Evolutionary conservation across 345 rosid species (phyloP), one percentile per base, ranked within the genome.

Genomic region (Pseudoturritis turrita): DNA sequence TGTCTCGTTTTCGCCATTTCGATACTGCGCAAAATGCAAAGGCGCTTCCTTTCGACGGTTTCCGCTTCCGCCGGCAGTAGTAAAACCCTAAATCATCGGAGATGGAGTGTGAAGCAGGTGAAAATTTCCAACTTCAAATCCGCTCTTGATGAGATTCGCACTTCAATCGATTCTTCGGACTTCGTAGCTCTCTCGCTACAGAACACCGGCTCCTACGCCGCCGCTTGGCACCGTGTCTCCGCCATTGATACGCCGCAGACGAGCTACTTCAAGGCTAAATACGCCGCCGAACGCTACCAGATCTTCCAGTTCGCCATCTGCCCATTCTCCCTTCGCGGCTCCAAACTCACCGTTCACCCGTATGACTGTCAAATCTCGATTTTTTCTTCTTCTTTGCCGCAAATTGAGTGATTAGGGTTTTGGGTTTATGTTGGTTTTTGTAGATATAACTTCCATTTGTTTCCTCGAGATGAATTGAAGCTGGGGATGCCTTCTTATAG

Each of bases 381-480:
- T 18, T 14, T 1, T 26, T 33, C 28, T 40, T 46, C 50, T 4
- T 56, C 65, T 41, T 8, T 15, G 23, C 15, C 31, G n/a, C 56
- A 44, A 21, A 23, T 52, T 61, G 45, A 15, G 67, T 53, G 9
- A 52, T 50, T 62, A 55, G 64, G 37, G 29, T 63, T 60, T 31
- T 22, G n/a, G n/a, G n/a, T n/a, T n/a, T n/a, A n/a, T 12, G 19
- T 25, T 11, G 7, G 14, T 3, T 19, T 70, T 36, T 79, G 77
- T 89, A 93, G 98, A 35, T 91, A 88, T 62, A 94, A 91, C 65
- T 94, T 94, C 19, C 88, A 89, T 70, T 81, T 94, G 84, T 94
- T 86, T 75, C 98, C 97, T 13, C 78, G 97, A 64, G 91, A 91
- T 82, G 97, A 91, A 50, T 62, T 82, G 33, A 89, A 79, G 68